These are phyloP conservation scores for Chenopodium quinoa DNA, from an alignment of 148 eudicot genomes.

Conservation along the genomic window DNA sequence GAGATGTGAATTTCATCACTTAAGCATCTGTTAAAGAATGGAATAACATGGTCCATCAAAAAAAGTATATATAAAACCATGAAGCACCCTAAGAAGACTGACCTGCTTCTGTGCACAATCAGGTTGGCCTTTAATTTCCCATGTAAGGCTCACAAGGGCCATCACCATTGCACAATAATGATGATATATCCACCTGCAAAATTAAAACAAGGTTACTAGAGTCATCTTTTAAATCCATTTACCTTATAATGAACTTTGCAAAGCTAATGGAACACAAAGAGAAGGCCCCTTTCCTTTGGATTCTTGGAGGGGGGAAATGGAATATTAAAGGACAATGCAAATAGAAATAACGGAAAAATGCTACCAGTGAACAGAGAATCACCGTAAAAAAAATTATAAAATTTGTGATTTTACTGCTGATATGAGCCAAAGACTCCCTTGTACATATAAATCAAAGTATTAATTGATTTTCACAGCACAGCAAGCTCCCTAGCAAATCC, in stretches of 20 bases:
- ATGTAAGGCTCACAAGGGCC: slow-evolving; percentile 96
- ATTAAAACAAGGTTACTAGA: not conserved
- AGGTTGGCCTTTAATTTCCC: slow-evolving; percentile 90
- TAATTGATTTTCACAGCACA: not conserved
- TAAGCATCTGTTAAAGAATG: not conserved
- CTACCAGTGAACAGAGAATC: not conserved
- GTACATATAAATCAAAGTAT: not conserved
- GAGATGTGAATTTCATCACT: not conserved
- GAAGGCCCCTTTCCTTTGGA: too few relatives aligned
- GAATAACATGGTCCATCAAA: not conserved
- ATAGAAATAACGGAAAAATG: not conserved
- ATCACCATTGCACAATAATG: slow-evolving; percentile 94
- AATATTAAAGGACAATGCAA: not conserved
- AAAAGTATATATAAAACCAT: not conserved
- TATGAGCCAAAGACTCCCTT: not conserved
- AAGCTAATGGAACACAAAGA: not conserved
- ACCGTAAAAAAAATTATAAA: not conserved
- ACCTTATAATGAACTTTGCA: not conserved
- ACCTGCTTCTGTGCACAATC: slow-evolving; percentile 93
- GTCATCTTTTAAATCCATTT: not conserved
- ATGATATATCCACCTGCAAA: slow-evolving; percentile 89
- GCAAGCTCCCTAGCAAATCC: not conserved
- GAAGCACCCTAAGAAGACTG: slow-evolving; percentile 12
- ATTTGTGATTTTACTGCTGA: not conserved
- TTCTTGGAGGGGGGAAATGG: not conserved